Conservation (phyloP, 108 stramenopile species). For the Mediolabrus comicus region DNA sequence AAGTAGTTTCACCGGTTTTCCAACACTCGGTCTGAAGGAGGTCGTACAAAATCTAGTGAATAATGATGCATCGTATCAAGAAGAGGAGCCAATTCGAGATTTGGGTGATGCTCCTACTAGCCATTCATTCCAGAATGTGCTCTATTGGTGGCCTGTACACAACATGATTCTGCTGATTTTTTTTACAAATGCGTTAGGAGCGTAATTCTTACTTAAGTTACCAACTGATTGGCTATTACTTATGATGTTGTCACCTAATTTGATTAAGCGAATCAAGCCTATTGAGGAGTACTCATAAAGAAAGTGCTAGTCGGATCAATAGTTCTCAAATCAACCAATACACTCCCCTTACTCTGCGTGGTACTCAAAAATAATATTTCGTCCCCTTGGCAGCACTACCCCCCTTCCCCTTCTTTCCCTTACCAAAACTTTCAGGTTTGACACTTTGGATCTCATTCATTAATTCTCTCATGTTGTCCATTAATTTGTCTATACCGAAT, state of each 20-base stretch:
- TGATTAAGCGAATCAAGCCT: no score
- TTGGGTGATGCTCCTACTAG: background rate
- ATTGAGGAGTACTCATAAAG: constrained; percentile 58
- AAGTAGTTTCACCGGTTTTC: no score
- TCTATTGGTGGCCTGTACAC: background rate
- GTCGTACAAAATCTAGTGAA: no score
- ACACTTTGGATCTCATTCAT: constrained; percentile 67
- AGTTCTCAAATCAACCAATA: constrained; percentile 73
- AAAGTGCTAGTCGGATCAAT: constrained; percentile 74
- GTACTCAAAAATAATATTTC: constrained; percentile 75
- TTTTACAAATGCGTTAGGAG: background rate
- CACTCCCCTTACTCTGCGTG: constrained; percentile 67
- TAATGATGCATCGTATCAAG: no score
- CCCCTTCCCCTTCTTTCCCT: constrained; percentile 59
- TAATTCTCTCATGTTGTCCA: constrained; percentile 71
- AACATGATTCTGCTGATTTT: background rate
- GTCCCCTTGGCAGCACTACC: constrained; percentile 52
- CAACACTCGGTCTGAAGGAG: background rate
- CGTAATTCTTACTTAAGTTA: background rate
- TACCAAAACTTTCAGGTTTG: constrained; percentile 80
- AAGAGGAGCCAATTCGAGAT: no score
- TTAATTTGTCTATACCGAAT: constrained; percentile 61
- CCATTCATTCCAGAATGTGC: background rate
- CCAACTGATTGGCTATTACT: background rate
- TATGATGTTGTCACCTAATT: no score